Evolutionary conservation across 805 yeast genomes (phyloP).

Genomic region (Spathaspora arborariae): DNA sequence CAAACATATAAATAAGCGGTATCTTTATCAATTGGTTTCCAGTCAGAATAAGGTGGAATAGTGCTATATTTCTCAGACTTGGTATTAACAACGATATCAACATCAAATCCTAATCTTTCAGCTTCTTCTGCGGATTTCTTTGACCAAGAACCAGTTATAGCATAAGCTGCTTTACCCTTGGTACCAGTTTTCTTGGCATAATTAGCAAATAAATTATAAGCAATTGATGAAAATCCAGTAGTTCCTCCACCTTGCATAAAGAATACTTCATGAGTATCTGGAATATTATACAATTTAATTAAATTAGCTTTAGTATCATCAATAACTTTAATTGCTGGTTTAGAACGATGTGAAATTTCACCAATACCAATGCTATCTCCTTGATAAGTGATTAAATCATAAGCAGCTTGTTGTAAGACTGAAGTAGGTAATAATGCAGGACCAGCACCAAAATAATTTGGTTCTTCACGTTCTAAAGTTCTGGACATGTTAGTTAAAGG

Average conservation of each 20-base stretch:
- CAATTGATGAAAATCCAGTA: conserved; percentile 86
- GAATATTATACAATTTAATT: conserved; percentile 62
- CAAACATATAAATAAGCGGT: conserved; percentile 86
- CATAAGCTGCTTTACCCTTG: conserved; percentile 78
- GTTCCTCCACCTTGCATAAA: conserved; percentile 99
- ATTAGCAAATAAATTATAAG: conserved; percentile 76
- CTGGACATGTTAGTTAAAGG: conserved; percentile 1
- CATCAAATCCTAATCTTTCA: conserved; percentile 70
- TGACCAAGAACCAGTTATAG: conserved; percentile 94
- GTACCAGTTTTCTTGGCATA: conserved; percentile 69
- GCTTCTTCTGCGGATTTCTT: conserved; percentile 88
- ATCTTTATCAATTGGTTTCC: conserved; percentile 54
- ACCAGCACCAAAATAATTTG: conserved; percentile 95
- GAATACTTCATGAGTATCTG: conserved; percentile 91
- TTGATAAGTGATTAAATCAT: conserved; percentile 71
- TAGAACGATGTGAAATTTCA: conserved; percentile 93
- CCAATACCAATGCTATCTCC: conserved; percentile 82
- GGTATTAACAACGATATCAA: conserved; percentile 65
- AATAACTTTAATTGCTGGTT: conserved; percentile 73
- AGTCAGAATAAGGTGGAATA: conserved; percentile 62
- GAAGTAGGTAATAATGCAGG: conserved; percentile 87
- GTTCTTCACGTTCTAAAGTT: conserved; percentile 58
- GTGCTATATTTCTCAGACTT: conserved; percentile 57
- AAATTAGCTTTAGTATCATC: conserved; percentile 71
- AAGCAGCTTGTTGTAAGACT: conserved; percentile 85